A percentile compares a stretch with the other conserved stretches of the same genome.
Conservation (phyloP, 352 stramenopile genomes). For the Phytophthora kernoviae region DNA sequence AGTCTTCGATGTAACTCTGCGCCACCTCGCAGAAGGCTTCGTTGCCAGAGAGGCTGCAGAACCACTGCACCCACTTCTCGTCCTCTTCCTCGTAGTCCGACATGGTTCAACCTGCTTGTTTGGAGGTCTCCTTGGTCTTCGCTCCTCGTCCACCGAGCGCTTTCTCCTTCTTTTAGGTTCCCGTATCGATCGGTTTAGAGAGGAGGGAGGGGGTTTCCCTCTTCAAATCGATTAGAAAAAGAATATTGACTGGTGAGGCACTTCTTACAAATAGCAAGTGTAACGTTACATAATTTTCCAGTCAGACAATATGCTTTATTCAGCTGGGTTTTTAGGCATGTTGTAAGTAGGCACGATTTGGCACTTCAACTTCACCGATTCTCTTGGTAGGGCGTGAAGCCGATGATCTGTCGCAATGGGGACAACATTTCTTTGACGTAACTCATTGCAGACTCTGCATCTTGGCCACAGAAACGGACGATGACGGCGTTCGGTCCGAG, state of each 20-base stretch:
- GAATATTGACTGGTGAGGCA: conserved; percentile 11
- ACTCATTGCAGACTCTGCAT: conserved; percentile 62
- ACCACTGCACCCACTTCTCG: conserved; percentile 94
- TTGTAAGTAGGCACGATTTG: background rate
- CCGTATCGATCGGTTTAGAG: background rate
- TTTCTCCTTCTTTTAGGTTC: conserved; percentile 18
- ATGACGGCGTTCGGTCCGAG: conserved; percentile 67
- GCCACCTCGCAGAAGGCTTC: conserved; percentile 93
- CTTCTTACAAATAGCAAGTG: background rate
- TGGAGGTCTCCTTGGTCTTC: conserved; percentile 10
- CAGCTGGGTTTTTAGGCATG: too few species aligned
- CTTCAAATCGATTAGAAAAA: conserved; percentile 39
- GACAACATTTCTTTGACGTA: conserved; percentile 68
- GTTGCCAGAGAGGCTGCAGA: conserved; percentile 92
- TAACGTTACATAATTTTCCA: too few species aligned
- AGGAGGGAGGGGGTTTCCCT: conserved; percentile 18
- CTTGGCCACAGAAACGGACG: conserved; percentile 69
- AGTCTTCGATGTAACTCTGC: conserved; percentile 94
- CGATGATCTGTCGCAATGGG: conserved; percentile 59
- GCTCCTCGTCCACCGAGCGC: conserved; percentile 36
- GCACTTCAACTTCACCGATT: conserved; percentile 51
- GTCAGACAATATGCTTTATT: too few species aligned
- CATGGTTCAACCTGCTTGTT: conserved; percentile 35
- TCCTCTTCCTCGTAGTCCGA: conserved; percentile 92
- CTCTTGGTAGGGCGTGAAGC: conserved; percentile 74